phyloP scores from a whole-genome alignment of 2,329 filamentous ascomycete genomes.

The Dactylellina parvicollis region DNA sequence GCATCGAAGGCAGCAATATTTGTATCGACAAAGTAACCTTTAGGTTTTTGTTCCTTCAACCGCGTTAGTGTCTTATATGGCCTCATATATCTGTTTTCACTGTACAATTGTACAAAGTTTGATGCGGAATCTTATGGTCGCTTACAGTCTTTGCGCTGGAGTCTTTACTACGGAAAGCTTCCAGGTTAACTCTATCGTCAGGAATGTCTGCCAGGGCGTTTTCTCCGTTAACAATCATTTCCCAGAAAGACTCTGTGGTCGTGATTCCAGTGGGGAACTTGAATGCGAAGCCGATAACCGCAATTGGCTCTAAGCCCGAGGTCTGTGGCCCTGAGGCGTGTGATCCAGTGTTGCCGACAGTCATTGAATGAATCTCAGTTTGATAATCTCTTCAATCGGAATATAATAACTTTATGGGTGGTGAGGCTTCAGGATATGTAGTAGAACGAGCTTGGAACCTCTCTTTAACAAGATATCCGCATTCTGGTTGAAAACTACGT shows the following conservation, averaged over 20 bases:
- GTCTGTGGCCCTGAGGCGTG: too few relatives aligned
- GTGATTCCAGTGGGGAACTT: constrained; percentile 26
- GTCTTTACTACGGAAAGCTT: background rate
- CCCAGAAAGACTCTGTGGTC: constrained; percentile 12
- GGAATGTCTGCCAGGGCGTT: constrained; percentile 7
- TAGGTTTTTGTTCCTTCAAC: constrained; percentile 1
- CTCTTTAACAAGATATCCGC: too few relatives aligned
- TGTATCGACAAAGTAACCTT: constrained; percentile 66
- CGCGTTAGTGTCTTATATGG: background rate
- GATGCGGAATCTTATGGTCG: background rate
- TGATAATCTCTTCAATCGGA: too few relatives aligned
- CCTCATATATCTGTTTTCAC: background rate
- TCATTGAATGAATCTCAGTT: too few relatives aligned
- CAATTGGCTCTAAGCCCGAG: constrained; percentile 12
- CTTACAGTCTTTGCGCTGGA: constrained; percentile 5
- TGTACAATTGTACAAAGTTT: background rate
- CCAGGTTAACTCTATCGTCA: constrained; percentile 12
- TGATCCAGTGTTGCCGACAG: too few relatives aligned
- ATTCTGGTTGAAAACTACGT: too few relatives aligned
- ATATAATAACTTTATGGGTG: too few relatives aligned
- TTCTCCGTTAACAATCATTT: constrained; percentile 12
- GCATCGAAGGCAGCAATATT: constrained; percentile 81
- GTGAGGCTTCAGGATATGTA: too few relatives aligned
- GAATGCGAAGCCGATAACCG: constrained; percentile 28
- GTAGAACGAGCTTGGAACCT: too few relatives aligned